These are phyloP conservation scores for Phaseolus coccineus DNA, from an alignment of 331 rosid genomes.

Conservation along the genomic window DNA sequence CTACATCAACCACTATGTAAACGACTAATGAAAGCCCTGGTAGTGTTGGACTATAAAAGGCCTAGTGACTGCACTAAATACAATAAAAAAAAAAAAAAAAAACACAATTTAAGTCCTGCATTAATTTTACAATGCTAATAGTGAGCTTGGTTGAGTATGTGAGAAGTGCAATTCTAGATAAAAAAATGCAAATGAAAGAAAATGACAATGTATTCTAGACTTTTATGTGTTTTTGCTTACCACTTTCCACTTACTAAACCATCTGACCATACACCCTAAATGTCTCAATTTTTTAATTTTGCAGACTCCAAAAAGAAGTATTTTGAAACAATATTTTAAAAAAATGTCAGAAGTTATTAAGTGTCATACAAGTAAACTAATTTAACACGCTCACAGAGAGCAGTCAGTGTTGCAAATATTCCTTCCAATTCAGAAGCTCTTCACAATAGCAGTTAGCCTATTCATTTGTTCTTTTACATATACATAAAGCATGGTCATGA, in stretches of 20 bases:
- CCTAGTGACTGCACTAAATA: conserved; percentile 30
- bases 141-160: neutral
- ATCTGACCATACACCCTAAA: neutral
- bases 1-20: neutral
- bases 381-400: neutral
- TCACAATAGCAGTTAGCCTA: neutral
- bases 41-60: neutral
- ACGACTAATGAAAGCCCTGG: neutral
- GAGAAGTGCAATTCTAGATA: conserved; percentile 12
- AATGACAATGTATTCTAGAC: conserved; percentile 15
- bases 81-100: neutral
- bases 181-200: conserved; percentile 2
- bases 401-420: neutral
- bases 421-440: conserved; percentile 9
- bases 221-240: neutral
- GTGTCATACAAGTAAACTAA: neutral
- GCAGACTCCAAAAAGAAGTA: neutral
- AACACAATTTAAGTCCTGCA: neutral
- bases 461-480: neutral
- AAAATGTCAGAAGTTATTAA: conserved; percentile 12
- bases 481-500: conserved; percentile 22
- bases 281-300: neutral
- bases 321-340: neutral
- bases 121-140: conserved; percentile 16
- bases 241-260: neutral